phyloP scores from a whole-genome alignment of 352 stramenopile species.

The Phytophthora cryptogea region DNA sequence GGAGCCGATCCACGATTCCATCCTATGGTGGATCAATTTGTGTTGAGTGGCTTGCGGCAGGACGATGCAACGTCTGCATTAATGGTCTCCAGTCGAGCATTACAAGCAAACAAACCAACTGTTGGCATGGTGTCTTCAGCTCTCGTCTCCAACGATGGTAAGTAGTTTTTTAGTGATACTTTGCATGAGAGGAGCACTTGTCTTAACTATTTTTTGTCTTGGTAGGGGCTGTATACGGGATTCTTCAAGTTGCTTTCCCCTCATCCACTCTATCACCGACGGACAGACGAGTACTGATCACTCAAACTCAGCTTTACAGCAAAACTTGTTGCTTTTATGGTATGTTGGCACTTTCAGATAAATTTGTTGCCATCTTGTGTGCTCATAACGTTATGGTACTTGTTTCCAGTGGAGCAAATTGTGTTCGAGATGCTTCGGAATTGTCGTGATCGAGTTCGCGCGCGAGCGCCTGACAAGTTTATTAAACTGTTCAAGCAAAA shows the following conservation, averaged over 20 bases:
- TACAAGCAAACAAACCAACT: slow-evolving; percentile 16
- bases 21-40: slow-evolving; percentile 68
- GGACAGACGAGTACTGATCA: slow-evolving; percentile 21
- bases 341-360: slow-evolving; percentile 15
- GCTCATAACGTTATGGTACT: not conserved
- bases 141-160: slow-evolving; percentile 50
- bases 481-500: slow-evolving; percentile 75
- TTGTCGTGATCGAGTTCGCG: slow-evolving; percentile 50
- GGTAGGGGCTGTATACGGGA: slow-evolving; percentile 47
- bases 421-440: slow-evolving; percentile 65
- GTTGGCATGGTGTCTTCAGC: slow-evolving; percentile 49
- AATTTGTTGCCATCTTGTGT: not conserved
- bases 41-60: slow-evolving; percentile 28
- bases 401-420: slow-evolving; percentile 59
- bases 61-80: slow-evolving; percentile 16
- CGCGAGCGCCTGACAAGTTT: slow-evolving; percentile 52
- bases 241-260: slow-evolving; percentile 56
- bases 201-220: not conserved
- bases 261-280: slow-evolving; percentile 20
- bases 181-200: not conserved
- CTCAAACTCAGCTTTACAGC: slow-evolving; percentile 37
- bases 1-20: slow-evolving; percentile 56
- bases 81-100: slow-evolving; percentile 9
- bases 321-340: slow-evolving; percentile 53
- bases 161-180: not conserved